phyloP scores from a whole-genome alignment of 225 moss, liverwort and hornwort species.

The Straminergon stramineum region DNA sequence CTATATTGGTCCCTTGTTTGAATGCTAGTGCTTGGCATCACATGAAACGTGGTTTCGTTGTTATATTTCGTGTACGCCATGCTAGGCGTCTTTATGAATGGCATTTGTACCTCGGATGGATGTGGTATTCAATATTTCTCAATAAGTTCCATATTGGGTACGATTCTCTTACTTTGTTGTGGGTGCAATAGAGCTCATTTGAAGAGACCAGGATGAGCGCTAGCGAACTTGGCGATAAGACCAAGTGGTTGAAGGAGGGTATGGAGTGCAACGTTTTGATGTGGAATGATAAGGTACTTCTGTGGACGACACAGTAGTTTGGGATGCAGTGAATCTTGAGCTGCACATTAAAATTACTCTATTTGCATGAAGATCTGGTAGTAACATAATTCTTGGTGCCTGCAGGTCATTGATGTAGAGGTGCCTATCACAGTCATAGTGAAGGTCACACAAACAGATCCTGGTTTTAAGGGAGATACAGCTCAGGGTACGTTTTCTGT shows the following conservation, averaged over 20 bases:
- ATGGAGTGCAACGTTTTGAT: conserved; percentile 81
- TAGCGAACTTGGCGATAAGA: conserved; percentile 68
- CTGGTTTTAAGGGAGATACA: conserved; percentile 91
- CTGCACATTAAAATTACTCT: not conserved
- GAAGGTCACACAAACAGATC: conserved; percentile 75
- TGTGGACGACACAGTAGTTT: not conserved
- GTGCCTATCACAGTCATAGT: conserved; percentile 79
- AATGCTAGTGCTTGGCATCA: not conserved
- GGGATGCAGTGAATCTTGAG: not conserved
- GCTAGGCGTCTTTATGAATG: not conserved
- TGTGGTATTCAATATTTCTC: not conserved
- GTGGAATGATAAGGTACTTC: conserved; percentile 74
- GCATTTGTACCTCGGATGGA: not conserved
- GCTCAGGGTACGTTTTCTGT: conserved; percentile 59
- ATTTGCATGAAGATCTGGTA: not conserved
- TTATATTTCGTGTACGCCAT: not conserved
- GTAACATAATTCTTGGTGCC: not conserved
- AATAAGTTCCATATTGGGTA: not conserved
- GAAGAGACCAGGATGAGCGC: conserved; percentile 66
- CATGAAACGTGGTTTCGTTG: not conserved
- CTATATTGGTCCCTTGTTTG: not conserved
- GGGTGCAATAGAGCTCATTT: conserved; percentile 44
- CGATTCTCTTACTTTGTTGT: not conserved
- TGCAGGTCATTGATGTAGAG: conserved; percentile 91
- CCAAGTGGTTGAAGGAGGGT: conserved; percentile 75